Evolutionary conservation across 805 yeast genomes (phyloP).

Genomic region (Komagataella mondaviorum): DNA sequence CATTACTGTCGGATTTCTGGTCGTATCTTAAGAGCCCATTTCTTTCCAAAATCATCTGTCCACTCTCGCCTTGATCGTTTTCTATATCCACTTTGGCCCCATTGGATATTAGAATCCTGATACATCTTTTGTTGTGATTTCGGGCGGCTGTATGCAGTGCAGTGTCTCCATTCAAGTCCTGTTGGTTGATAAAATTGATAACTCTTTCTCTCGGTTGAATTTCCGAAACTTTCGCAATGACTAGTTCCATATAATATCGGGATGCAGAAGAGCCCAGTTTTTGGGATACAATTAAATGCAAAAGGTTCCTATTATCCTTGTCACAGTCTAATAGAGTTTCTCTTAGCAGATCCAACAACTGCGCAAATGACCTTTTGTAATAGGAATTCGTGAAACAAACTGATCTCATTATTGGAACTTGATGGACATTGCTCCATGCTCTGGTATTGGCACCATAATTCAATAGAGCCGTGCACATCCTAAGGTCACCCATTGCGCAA

Average conservation of each 20-base stretch:
- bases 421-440: slow-evolving; percentile 54
- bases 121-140: slow-evolving; percentile 29
- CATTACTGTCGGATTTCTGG: neutral
- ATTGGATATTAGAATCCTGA: slow-evolving; percentile 28
- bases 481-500: slow-evolving; percentile 81
- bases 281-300: slow-evolving; percentile 74
- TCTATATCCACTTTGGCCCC: slow-evolving; percentile 40
- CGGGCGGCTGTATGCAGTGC: slow-evolving; percentile 37
- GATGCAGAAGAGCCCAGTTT: slow-evolving; percentile 54
- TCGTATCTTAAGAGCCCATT: neutral
- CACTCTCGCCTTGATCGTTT: slow-evolving; percentile 30
- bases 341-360: slow-evolving; percentile 60
- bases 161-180: slow-evolving; percentile 45
- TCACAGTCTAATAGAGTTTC: slow-evolving; percentile 74
- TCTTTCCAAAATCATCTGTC: slow-evolving; percentile 6
- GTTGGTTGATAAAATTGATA: slow-evolving; percentile 39
- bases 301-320: slow-evolving; percentile 55
- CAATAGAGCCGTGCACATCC: slow-evolving; percentile 62
- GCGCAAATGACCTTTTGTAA: slow-evolving; percentile 68
- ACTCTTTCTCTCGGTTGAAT: slow-evolving; percentile 48
- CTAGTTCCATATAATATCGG: slow-evolving; percentile 64
- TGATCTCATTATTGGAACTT: slow-evolving; percentile 77
- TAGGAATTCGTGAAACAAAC: slow-evolving; percentile 82
- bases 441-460: slow-evolving; percentile 63
- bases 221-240: slow-evolving; percentile 62